phyloP scores from a whole-genome alignment of 768 basidiomycete species.

The Hygrophorus pudorinus region DNA sequence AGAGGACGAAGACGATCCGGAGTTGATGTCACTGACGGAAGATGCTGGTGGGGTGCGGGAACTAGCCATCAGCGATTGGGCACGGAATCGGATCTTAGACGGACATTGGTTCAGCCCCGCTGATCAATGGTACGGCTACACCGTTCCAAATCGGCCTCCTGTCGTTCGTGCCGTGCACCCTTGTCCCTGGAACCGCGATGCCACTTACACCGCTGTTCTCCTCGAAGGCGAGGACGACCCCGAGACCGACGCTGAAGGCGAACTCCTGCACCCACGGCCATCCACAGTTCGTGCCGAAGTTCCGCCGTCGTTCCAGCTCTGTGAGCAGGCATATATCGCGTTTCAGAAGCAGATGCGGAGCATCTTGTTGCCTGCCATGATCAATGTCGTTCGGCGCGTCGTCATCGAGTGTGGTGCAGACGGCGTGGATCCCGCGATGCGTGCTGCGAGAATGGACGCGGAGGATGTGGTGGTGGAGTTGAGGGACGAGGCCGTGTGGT shows the following conservation, averaged over 20 bases:
- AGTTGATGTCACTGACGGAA: slow-evolving; percentile 31
- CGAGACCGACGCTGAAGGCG: slow-evolving; percentile 16
- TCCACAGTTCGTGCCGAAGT: slow-evolving; percentile 38
- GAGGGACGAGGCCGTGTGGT: slow-evolving; percentile 58
- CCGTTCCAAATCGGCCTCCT: slow-evolving; percentile 26
- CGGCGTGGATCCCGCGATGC: slow-evolving; percentile 42
- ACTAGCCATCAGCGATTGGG: slow-evolving; percentile 65
- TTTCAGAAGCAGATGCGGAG: slow-evolving; percentile 49
- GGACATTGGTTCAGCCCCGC: slow-evolving; percentile 71
- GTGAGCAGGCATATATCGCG: slow-evolving; percentile 50
- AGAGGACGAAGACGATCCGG: slow-evolving; percentile 35
- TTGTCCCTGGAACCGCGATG: slow-evolving; percentile 49
- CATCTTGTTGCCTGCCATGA: slow-evolving; percentile 56
- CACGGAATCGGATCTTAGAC: slow-evolving; percentile 58
- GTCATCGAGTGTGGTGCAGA: slow-evolving; percentile 46
- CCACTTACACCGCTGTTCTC: slow-evolving; percentile 14
- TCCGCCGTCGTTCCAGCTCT: slow-evolving; percentile 55
- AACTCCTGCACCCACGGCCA: slow-evolving; percentile 37
- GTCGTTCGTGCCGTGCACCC: slow-evolving; percentile 38
- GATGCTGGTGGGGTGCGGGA: slow-evolving; percentile 30
- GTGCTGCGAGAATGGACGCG: slow-evolving; percentile 42
- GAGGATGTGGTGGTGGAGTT: slow-evolving; percentile 54
- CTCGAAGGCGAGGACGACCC: slow-evolving; percentile 13
- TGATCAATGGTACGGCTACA: slow-evolving; percentile 50
- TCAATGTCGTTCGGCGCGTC: slow-evolving; percentile 55